Base-by-base conservation (phyloP, 179 eudicot species). In the Silene coronaria region DNA sequence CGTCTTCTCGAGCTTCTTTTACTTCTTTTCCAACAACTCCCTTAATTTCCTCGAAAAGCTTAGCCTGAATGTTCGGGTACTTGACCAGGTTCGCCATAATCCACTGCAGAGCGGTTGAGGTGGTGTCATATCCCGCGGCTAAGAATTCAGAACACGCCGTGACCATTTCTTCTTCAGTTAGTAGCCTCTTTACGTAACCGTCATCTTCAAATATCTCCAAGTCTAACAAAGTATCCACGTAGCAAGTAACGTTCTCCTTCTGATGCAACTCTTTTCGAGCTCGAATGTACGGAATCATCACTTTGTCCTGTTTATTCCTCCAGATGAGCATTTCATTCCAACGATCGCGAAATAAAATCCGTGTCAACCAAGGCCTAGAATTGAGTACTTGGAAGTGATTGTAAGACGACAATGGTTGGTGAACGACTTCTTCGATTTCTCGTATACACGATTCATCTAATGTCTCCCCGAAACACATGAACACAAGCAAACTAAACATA, bases 1-100 rank as follows among this genome's bases (percentile, higher is more conserved):
- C 65, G 2, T 66, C 72, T 53, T 67, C 72, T 55, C 11, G 53
- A 21, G 16, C 17, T 51, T 51, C 78, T 28, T 12, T 53, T 21
- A 27, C 51, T 67, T 66, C 34, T 53, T 0, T 48, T 53, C 72
- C 63, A 7, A 75, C 34, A 14, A 67, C 63, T 51, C 8, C 16
- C 36, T 30, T 75, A 17, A 75, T 75, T 55, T 75, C 78, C 19
- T 75, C 53, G 17, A 65, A 22, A 13, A 75, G 64, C 71, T 66
- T 66, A 6, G 72, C 8, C 70, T 75, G 72, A 19, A 75, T 53
- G 9, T 23, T 27, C 7, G 72, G 72, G 11, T 67, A n/a, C 64
- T 75, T 75, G 51, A 75, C 78, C 38, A 75, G 28, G 58, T 75
- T 75, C 6, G 78, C 78, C 78, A 75, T 75, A 67, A 75, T 75